Conservation (phyloP, 306 rosid genomes). For the Sicyos edulis region DNA sequence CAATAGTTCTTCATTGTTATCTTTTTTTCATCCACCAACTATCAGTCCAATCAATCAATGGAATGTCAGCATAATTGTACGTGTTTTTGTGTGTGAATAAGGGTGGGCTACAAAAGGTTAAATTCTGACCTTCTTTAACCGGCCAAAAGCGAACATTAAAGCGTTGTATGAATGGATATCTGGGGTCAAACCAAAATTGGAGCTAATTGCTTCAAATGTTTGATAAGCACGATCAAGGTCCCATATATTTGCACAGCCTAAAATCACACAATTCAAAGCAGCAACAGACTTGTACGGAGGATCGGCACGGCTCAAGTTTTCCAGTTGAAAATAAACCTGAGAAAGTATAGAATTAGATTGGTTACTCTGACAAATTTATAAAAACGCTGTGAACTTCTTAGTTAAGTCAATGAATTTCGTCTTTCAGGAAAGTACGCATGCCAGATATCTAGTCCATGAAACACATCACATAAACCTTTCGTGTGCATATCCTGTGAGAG, state of each 20-base stretch:
- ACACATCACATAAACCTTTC: conserved; percentile 9
- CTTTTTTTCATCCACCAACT: conserved; percentile 1
- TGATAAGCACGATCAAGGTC: conserved; percentile 98
- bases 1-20: not conserved
- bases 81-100: not conserved
- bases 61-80: not conserved
- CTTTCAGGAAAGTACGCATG: conserved; percentile 13
- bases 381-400: not conserved
- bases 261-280: conserved; percentile 73
- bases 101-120: not conserved
- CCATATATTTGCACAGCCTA: conserved; percentile 94
- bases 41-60: not conserved
- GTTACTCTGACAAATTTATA: conserved; percentile 13
- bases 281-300: conserved; percentile 81
- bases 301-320: conserved; percentile 63
- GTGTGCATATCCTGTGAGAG: not conserved
- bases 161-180: conserved; percentile 88
- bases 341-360: conserved; percentile 26
- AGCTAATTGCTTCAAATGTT: conserved; percentile 83
- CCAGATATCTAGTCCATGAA: not conserved
- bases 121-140: conserved; percentile 63
- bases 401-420: not conserved
- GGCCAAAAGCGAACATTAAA: conserved; percentile 78
- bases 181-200: conserved; percentile 72
- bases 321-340: conserved; percentile 94